Conservation (phyloP, 2,329 filamentous ascomycete genomes). For the Fusarium chuoi region DNA sequence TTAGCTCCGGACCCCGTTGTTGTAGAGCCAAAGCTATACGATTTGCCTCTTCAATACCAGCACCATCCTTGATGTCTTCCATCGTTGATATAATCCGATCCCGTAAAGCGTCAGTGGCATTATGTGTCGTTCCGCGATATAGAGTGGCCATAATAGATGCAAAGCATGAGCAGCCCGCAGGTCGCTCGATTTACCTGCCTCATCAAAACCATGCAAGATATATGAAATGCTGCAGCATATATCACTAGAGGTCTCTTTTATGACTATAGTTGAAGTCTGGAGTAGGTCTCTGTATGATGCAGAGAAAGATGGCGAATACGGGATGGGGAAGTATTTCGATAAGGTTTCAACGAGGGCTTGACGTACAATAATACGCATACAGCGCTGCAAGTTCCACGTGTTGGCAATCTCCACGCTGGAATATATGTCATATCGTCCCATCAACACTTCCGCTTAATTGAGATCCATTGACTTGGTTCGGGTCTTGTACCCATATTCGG, state of each 20-base stretch:
- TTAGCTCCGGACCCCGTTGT: too few species aligned
- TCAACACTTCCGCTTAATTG: neutral
- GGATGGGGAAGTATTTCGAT: fast-evolving
- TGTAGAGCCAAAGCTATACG: neutral
- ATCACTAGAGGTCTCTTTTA: neutral
- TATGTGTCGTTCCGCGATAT: neutral
- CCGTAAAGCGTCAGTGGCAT: neutral
- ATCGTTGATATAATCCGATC: neutral
- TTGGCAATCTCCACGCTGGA: fast-evolving
- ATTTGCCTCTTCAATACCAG: neutral
- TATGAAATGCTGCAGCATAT: neutral
- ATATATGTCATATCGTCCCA: neutral
- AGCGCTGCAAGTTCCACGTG: neutral
- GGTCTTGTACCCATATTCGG: neutral
- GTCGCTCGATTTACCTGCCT: neutral
- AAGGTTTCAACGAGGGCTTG: neutral
- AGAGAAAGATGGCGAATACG: neutral
- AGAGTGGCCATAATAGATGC: neutral
- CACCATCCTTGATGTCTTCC: neutral
- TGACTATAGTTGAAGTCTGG: neutral
- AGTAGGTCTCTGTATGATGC: neutral
- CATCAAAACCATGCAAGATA: neutral
- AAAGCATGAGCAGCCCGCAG: neutral
- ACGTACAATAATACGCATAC: neutral
- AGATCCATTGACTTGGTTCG: fast-evolving